A percentile compares a stretch with the other conserved stretches of the same genome.
Evolutionary conservation across 345 rosid genomes (phyloP).

Genomic region (Bruguiera gymnorhiza): DNA sequence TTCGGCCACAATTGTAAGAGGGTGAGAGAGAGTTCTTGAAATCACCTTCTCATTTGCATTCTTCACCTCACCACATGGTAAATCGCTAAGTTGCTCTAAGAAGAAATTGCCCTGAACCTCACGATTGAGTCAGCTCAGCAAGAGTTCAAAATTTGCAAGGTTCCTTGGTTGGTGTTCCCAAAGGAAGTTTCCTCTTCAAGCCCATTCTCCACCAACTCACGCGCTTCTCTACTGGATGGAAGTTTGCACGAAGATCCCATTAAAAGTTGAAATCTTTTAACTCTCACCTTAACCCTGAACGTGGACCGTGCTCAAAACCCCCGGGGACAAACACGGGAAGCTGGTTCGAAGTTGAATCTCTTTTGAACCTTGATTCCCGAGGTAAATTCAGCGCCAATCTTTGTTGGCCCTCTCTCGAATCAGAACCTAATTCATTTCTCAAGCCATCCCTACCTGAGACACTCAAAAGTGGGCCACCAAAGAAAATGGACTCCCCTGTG

Average conservation of each 20-base stretch:
- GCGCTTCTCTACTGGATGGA: conserved; percentile 3
- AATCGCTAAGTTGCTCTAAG: neutral
- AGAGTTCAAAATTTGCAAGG: conserved; percentile 12
- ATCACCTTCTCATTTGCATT: neutral
- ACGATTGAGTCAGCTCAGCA: conserved; percentile 16
- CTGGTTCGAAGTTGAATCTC: conserved; percentile 83
- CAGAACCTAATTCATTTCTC: conserved; percentile 50
- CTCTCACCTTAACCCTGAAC: conserved; percentile 40
- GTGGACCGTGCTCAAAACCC: conserved; percentile 38
- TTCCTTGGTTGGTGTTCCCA: conserved; percentile 23
- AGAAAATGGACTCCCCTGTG: conserved; percentile 94
- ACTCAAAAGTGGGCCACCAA: conserved; percentile 83
- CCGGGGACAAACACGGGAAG: conserved; percentile 89
- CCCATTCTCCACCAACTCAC: neutral
- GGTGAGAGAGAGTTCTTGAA: neutral
- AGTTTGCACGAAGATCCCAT: conserved; percentile 4
- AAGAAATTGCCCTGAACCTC: conserved; percentile 34
- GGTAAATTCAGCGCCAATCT: conserved; percentile 58
- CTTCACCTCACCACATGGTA: neutral
- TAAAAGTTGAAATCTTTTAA: conserved; percentile 7
- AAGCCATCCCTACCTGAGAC: conserved; percentile 51
- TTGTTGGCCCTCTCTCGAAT: conserved; percentile 55
- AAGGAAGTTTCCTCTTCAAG: conserved; percentile 19
- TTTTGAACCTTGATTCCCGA: conserved; percentile 72
- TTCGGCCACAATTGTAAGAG: neutral